Percentiles rank a stretch among this genome's conserved stretches.
Evolutionary conservation across 257 asterid genomes (phyloP).

Genomic region (Scutellaria baicalensis): DNA sequence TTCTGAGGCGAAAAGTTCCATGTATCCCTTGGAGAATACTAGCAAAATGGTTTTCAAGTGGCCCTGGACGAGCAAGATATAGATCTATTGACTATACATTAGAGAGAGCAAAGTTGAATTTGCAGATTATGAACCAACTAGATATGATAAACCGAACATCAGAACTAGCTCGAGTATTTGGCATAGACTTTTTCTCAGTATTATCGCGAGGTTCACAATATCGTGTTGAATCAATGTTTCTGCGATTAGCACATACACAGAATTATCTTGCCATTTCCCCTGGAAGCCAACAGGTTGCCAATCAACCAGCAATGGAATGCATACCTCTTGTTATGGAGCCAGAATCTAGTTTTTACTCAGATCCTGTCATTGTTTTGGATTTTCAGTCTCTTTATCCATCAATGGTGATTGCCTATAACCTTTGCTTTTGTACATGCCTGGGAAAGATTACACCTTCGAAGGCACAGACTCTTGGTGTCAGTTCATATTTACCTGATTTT

Average conservation of each 20-base stretch:
- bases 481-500: slow-evolving; percentile 59
- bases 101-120: slow-evolving; percentile 73
- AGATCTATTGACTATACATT: slow-evolving; percentile 62
- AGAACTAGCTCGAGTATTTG: slow-evolving; percentile 97
- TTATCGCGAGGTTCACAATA: slow-evolving; percentile 94
- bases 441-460: slow-evolving; percentile 60
- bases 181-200: slow-evolving; percentile 93
- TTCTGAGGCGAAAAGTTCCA: slow-evolving; percentile 80
- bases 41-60: slow-evolving; percentile 82
- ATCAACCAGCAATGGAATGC: slow-evolving; percentile 98
- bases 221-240: slow-evolving; percentile 95
- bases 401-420: slow-evolving; percentile 91
- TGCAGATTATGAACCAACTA: slow-evolving; percentile 78
- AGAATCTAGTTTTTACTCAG: slow-evolving; percentile 84
- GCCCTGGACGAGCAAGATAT: slow-evolving; percentile 75
- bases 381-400: slow-evolving; percentile 98
- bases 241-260: slow-evolving; percentile 86
- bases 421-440: slow-evolving; percentile 89
- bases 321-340: slow-evolving; percentile 99
- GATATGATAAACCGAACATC: slow-evolving; percentile 94
- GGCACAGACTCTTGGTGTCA: slow-evolving; percentile 68
- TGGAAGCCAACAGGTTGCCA: slow-evolving; percentile 84
- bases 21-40: slow-evolving; percentile 62
- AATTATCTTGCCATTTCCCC: slow-evolving; percentile 95
- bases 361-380: slow-evolving; percentile 90